Conservation (phyloP, 2,329 filamentous ascomycete genomes). For the Periconia macrospinosa region DNA sequence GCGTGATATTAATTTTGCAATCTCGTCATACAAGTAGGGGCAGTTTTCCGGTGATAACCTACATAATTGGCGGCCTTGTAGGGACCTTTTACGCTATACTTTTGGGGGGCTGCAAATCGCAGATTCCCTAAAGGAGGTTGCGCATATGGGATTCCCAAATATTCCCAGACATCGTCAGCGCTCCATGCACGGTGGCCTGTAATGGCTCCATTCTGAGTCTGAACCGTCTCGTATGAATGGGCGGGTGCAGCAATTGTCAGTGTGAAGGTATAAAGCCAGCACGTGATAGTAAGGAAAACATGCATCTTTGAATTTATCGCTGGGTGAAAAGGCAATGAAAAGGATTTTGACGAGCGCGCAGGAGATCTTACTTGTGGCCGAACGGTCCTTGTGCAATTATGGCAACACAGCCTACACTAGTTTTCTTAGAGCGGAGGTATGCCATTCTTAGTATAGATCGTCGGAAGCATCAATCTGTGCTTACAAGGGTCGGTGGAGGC, state of each 20-base stretch:
- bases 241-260: conserved; percentile 2
- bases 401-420: too few relatives aligned
- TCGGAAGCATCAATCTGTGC: too few relatives aligned
- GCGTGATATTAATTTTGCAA: too few relatives aligned
- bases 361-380: too few relatives aligned
- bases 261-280: conserved; percentile 3
- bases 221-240: conserved; percentile 22
- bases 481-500: too few relatives aligned
- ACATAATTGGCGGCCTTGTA: conserved; percentile 17
- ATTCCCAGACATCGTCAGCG: conserved; percentile 27
- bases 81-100: conserved; percentile 6
- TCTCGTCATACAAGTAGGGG: not conserved
- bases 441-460: too few relatives aligned
- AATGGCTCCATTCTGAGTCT: conserved; percentile 17
- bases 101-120: conserved; percentile 31
- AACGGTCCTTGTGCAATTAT: too few relatives aligned
- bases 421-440: too few relatives aligned
- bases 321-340: too few relatives aligned
- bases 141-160: conserved; percentile 39
- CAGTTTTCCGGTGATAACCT: conserved; percentile 1
- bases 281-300: not conserved
- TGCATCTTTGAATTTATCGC: not conserved
- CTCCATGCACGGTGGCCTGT: conserved; percentile 26
- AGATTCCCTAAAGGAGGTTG: conserved; percentile 32
- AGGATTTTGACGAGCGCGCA: too few relatives aligned